Conservation (phyloP, 2,329 filamentous ascomycete species). For the Pseudopyrenochaeta lycopersici region DNA sequence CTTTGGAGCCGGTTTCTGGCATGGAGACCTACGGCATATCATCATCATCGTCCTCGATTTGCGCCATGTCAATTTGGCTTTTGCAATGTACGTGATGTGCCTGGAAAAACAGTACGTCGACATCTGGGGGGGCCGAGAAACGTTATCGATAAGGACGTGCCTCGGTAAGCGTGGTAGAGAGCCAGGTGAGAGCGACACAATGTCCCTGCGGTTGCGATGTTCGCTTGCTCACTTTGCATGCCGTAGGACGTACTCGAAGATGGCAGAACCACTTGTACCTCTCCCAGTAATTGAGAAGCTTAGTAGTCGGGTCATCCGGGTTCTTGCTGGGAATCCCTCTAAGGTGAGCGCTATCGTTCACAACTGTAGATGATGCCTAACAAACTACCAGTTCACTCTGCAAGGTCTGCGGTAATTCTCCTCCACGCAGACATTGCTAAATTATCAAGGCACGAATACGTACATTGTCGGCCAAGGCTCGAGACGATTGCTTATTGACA, state of each 20-base stretch:
- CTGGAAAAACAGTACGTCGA: constrained; percentile 30
- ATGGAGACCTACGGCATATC: constrained; percentile 43
- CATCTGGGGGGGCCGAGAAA: constrained; percentile 13
- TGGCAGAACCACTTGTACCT: constrained; percentile 69
- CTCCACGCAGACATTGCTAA: constrained; percentile 11
- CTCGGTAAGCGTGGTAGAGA: constrained; percentile 27
- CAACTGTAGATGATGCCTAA: constrained; percentile 16
- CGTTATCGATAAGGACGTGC: constrained; percentile 37
- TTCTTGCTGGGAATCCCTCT: constrained; percentile 89
- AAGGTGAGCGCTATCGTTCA: constrained; percentile 63
- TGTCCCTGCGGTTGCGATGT: constrained; percentile 34
- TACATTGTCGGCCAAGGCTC: constrained; percentile 85
- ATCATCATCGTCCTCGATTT: constrained; percentile 45
- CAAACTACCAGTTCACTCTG: constrained; percentile 62
- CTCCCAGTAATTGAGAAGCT: constrained; percentile 81
- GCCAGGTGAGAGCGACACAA: constrained; percentile 24
- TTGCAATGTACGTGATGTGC: constrained; percentile 15
- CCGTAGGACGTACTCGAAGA: constrained; percentile 51
- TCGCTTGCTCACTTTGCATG: constrained; percentile 23
- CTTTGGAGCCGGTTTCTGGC: not conserved
- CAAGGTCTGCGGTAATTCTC: constrained; percentile 59
- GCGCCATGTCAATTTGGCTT: constrained; percentile 26
- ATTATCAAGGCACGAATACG: constrained; percentile 81
- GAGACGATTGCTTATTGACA: constrained; percentile 84
- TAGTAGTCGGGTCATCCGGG: constrained; percentile 79